phyloP scores from a whole-genome alignment of 2,329 filamentous ascomycete species.

The Ophiocordyceps australis region DNA sequence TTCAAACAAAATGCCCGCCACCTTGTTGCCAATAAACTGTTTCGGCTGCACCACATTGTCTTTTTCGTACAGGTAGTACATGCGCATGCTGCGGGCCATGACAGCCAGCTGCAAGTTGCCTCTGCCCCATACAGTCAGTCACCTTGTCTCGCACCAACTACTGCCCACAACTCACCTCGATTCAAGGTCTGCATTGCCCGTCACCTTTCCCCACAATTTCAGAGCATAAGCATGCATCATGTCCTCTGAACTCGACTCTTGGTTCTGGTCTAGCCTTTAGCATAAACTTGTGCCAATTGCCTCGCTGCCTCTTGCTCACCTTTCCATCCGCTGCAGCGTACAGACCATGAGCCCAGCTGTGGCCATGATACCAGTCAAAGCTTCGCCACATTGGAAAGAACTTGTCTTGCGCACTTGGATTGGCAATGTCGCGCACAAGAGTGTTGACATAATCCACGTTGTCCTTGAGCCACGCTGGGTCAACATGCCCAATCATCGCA shows the following conservation, averaged over 20 bases:
- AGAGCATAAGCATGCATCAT: constrained; percentile 71
- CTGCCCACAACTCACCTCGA: constrained; percentile 30
- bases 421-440: constrained; percentile 68
- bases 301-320: constrained; percentile 11
- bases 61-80: constrained; percentile 66
- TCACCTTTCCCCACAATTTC: constrained; percentile 83
- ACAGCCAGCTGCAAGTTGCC: constrained; percentile 74
- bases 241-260: constrained; percentile 85
- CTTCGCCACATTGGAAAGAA: constrained; percentile 67
- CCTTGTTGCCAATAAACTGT: constrained; percentile 68
- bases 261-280: constrained; percentile 22
- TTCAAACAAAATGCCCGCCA: constrained; percentile 60
- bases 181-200: constrained; percentile 62
- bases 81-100: constrained; percentile 51
- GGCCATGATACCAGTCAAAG: constrained; percentile 92
- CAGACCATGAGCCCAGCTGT: constrained; percentile 79
- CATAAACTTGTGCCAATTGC: background rate
- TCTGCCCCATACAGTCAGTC: constrained; percentile 10
- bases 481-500: constrained; percentile 64
- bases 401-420: constrained; percentile 50
- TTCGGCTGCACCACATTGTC: constrained; percentile 53
- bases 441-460: constrained; percentile 72
- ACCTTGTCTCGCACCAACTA: background rate
- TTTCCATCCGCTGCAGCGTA: constrained; percentile 57
- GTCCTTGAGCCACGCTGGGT: constrained; percentile 51